Evolutionary conservation across 805 yeast genomes (phyloP).

Genomic region (Lachancea fermentati): DNA sequence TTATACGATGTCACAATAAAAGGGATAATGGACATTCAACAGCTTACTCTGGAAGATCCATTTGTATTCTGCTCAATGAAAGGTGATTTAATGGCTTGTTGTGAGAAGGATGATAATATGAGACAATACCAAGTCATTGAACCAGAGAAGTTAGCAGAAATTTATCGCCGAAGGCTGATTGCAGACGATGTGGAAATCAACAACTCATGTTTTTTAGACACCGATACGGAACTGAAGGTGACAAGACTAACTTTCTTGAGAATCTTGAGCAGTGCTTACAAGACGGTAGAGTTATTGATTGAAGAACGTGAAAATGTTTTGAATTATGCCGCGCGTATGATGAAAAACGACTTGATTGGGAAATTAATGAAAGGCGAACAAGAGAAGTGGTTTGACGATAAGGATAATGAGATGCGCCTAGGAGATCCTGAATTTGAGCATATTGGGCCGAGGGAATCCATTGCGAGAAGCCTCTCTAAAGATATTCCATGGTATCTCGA

Average conservation of each 20-base stretch:
- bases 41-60: conserved; percentile 66
- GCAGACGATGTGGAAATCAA: conserved; percentile 41
- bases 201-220: conserved; percentile 32
- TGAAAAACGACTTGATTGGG: conserved; percentile 66
- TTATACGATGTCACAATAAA: conserved; percentile 56
- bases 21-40: conserved; percentile 62
- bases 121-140: conserved; percentile 13
- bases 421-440: conserved; percentile 18
- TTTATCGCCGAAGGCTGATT: conserved; percentile 42
- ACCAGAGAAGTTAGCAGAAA: conserved; percentile 45
- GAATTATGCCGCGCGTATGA: conserved; percentile 69
- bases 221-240: conserved; percentile 26
- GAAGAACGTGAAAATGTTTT: conserved; percentile 66
- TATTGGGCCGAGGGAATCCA: conserved; percentile 11
- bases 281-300: conserved; percentile 50
- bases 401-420: conserved; percentile 9
- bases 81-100: conserved; percentile 40
- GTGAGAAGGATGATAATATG: neutral
- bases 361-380: conserved; percentile 49
- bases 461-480: conserved; percentile 13
- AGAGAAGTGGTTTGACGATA: conserved; percentile 29
- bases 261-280: conserved; percentile 32
- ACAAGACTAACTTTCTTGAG: conserved; percentile 33
- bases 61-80: conserved; percentile 62
- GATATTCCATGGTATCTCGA: conserved; percentile 69